A percentile compares a stretch with the other conserved stretches of the same genome.
Evolutionary conservation across 78 protist species (phyloP).

Genomic region (Ministeria vibrans): DNA sequence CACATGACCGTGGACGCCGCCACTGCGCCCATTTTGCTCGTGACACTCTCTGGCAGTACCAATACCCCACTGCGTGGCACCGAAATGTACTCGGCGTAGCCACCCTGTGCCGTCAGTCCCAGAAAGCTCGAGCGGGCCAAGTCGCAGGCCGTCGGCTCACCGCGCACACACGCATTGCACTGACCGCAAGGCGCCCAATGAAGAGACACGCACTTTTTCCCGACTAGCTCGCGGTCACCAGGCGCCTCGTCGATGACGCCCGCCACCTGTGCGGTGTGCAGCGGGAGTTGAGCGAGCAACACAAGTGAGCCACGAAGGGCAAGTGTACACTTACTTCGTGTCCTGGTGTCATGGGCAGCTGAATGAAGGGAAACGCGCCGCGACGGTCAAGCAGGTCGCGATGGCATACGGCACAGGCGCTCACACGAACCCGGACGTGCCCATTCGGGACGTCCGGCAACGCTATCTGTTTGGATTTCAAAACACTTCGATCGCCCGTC

Average conservation of each 20-base stretch:
- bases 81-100: conserved; percentile 3
- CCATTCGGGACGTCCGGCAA: no score
- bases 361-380: conserved; percentile 12
- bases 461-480: no score
- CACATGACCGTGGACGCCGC: neutral
- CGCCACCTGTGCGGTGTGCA: neutral
- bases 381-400: conserved; percentile 15
- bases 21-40: neutral
- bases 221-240: no score
- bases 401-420: neutral
- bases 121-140: neutral
- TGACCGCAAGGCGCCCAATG: conserved; percentile 17
- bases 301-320: neutral
- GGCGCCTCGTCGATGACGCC: neutral
- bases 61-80: neutral
- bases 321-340: neutral
- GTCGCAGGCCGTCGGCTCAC: neutral
- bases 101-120: conserved; percentile 6
- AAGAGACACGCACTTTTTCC: neutral
- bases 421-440: no score
- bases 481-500: no score
- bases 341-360: neutral
- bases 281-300: neutral
- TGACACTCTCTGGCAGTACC: no score
- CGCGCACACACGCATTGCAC: neutral